Base-by-base conservation (phyloP, 495 filamentous ascomycete species). In the Penicillium cinerascens region DNA sequence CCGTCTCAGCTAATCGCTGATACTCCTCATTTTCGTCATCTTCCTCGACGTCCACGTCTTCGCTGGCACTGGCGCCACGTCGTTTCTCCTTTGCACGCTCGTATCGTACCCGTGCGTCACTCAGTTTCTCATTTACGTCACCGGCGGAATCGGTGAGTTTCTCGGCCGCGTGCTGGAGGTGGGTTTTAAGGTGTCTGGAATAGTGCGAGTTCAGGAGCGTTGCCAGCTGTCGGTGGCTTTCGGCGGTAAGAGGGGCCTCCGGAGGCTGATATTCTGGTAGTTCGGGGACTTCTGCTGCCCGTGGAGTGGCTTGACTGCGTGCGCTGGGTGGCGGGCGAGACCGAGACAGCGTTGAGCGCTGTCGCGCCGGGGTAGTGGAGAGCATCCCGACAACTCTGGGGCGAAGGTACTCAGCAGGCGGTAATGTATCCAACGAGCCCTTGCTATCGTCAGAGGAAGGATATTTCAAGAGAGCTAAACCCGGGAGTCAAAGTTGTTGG, bases 261-360 rank as follows among this genome's bases (percentile, higher is more conserved):
- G 78, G 83, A 1, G 78, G 61, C 55, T 88, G 74, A 65, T 89
- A 88, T 7, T 71, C 59, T 3, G 85, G 85, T 8, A 86, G 67
- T 0, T 70, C 61, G 11, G 68, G 61, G 23, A n/a, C n/a, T 22
- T 55, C 37, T 42, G 46, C 10, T 39, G 29, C 29, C 8, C 8
- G 13, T 16, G 58, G 20, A n/a, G 40, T 15, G 23, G 15, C 22
- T 55, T 13, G 44, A 47, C 22, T 29, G 42, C 42, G 50, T 15
- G 54, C 45, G 46, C 44, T 56, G 40, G 59, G 47, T 21, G 58
- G 54, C 7, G 59, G 48, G 35, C 55, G 39, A n/a, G 49, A 51
- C 22, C 52, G 58, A n/a, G 62, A 53, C 20, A 54, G 36, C 20
- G 46, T 40, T 37, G 54, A 41, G 36, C 52, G 58, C 37, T 47